A percentile compares a stretch with the other conserved stretches of the same genome.
Evolutionary conservation across 305 asterid genomes (phyloP).

Genomic region (Rubia balearica): DNA sequence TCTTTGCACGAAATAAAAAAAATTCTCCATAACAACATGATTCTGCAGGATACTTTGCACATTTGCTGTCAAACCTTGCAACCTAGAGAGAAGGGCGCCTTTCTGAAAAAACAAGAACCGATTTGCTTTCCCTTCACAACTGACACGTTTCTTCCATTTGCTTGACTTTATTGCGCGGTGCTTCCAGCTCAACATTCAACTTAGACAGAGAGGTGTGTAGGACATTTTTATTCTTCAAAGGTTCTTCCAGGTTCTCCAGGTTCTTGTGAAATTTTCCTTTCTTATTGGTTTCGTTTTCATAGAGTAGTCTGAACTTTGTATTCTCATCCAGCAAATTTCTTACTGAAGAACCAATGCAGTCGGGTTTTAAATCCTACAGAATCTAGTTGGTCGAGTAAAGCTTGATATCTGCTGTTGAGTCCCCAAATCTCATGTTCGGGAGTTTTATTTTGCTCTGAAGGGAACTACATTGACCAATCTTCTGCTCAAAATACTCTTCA

Average conservation of each 20-base stretch:
- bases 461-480: too few species aligned
- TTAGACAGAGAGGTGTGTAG: too few species aligned
- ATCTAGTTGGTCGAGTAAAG: conserved; percentile 58
- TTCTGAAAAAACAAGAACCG: conserved; percentile 57
- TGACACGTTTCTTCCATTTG: too few species aligned
- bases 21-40: conserved; percentile 72
- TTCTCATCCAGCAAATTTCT: conserved; percentile 58
- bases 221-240: too few species aligned
- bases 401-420: conserved; percentile 29
- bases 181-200: too few species aligned
- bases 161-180: too few species aligned
- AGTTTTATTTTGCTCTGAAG: too few species aligned
- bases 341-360: conserved; percentile 36
- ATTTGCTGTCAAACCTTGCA: conserved; percentile 62
- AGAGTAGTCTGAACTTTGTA: conserved; percentile 36
- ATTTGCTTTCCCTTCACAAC: conserved; percentile 55
- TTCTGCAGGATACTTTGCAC: conserved; percentile 68
- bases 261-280: conserved; percentile 44
- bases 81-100: conserved; percentile 63
- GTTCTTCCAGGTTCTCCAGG: conserved; percentile 7
- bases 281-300: conserved; percentile 42
- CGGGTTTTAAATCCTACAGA: conserved; percentile 44
- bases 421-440: too few species aligned
- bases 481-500: conserved; percentile 23
- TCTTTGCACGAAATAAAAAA: conserved; percentile 56